A percentile compares a stretch with the other conserved stretches of the same genome.
phyloP scores from a whole-genome alignment of 306 rosid genomes.

The Begonia loranthoides region DNA sequence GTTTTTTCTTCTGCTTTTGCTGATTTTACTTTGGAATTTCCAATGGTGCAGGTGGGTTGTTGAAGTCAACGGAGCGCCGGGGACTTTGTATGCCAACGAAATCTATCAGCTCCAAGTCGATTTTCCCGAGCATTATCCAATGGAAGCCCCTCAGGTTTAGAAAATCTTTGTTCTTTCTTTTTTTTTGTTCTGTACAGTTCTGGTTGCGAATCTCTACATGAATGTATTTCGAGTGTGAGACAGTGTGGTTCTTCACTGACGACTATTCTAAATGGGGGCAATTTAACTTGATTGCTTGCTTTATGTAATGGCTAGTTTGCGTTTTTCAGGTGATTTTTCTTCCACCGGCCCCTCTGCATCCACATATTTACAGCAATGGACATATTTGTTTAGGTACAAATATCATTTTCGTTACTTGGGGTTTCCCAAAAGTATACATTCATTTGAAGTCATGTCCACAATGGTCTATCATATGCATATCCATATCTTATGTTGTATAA shows the following conservation, averaged over 20 bases:
- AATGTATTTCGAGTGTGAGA: no score
- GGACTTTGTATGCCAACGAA: conserved; percentile 81
- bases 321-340: conserved; percentile 72
- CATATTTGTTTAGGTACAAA: conserved; percentile 87
- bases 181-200: no score
- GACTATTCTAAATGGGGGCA: no score
- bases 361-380: conserved; percentile 97
- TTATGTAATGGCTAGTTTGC: background rate
- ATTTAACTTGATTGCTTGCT: no score
- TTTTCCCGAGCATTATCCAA: conserved; percentile 97
- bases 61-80: conserved; percentile 96
- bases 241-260: no score
- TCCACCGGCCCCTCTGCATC: conserved; percentile 95
- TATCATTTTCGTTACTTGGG: no score
- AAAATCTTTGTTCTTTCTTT: no score
- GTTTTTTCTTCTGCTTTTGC: background rate
- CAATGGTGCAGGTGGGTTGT: conserved; percentile 72
- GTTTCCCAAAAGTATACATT: no score
- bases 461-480: no score
- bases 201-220: no score
- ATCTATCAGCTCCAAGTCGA: conserved; percentile 98
- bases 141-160: conserved; percentile 97
- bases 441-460: no score
- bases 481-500: no score
- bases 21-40: conserved; percentile 7